Conservation (phyloP, 1,284 basidiomycete genomes). For the Afroboletus lepidellus region DNA sequence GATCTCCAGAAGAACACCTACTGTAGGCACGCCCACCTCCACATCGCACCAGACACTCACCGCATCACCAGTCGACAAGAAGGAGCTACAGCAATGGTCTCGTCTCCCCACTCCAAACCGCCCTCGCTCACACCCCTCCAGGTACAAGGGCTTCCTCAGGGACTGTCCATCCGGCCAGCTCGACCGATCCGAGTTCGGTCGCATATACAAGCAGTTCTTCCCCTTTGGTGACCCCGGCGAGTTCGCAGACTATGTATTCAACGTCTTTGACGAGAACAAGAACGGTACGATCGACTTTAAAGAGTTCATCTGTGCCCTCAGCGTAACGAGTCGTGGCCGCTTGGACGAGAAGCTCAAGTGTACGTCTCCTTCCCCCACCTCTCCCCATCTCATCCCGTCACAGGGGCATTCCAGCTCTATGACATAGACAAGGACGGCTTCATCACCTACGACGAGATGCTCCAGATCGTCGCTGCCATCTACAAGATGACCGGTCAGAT, state of each 20-base stretch:
- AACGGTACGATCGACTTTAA: constrained; percentile 97
- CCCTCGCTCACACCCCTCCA: constrained; percentile 34
- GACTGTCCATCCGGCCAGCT: constrained; percentile 98
- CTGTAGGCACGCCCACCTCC: constrained; percentile 58
- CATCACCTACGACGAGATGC: constrained; percentile 99
- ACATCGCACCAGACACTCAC: constrained; percentile 13
- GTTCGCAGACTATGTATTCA: constrained; percentile 99
- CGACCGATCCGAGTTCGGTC: constrained; percentile 94
- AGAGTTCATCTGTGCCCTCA: constrained; percentile 98
- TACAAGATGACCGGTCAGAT: constrained; percentile 99
- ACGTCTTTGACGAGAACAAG: constrained; percentile 95
- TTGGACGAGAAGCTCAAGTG: constrained; percentile 99
- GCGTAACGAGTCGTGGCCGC: constrained; percentile 89
- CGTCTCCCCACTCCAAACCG: constrained; percentile 7
- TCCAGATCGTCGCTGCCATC: constrained; percentile 92
- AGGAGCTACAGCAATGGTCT: constrained; percentile 98
- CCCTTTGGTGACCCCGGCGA: constrained; percentile 97
- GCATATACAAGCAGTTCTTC: constrained; percentile 99
- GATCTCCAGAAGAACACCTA: constrained; percentile 99
- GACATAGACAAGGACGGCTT: constrained; percentile 97
- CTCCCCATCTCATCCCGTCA: constrained; percentile 16
- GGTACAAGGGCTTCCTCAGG: constrained; percentile 99
- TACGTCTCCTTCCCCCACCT: constrained; percentile 42
- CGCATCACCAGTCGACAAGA: constrained; percentile 87
- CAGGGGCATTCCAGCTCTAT: constrained; percentile 99